Percentiles rank a stretch among this genome's conserved stretches.
Conservation (phyloP, 495 filamentous ascomycete species). For the Delitschia confertaspora region DNA sequence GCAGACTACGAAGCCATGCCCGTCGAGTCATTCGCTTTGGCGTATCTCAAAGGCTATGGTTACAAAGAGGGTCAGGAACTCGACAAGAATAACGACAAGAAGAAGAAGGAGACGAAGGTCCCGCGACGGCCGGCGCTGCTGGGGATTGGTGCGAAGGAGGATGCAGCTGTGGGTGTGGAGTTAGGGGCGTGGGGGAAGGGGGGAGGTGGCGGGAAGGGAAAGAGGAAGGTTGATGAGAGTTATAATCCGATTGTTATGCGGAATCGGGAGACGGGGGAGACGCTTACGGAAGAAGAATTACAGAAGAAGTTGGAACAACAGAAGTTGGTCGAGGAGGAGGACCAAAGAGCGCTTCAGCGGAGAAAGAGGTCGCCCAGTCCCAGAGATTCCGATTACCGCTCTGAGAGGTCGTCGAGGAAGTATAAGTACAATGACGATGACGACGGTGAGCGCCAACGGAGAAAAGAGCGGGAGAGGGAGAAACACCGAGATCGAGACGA, state of each 20-base stretch:
- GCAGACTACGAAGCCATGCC: slow-evolving; percentile 83
- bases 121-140: slow-evolving; percentile 68
- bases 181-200: slow-evolving; percentile 65
- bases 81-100: slow-evolving; percentile 44
- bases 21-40: slow-evolving; percentile 88
- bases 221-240: slow-evolving; percentile 45
- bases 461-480: slow-evolving; percentile 16
- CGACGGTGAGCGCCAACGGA: slow-evolving; percentile 30
- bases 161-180: slow-evolving; percentile 64
- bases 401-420: slow-evolving; percentile 32
- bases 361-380: slow-evolving; percentile 6
- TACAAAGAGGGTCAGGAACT: slow-evolving; percentile 80
- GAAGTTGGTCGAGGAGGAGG: slow-evolving; percentile 35
- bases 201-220: slow-evolving; percentile 43
- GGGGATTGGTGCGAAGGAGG: slow-evolving; percentile 74
- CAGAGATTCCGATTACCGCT: not conserved
- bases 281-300: slow-evolving; percentile 55
- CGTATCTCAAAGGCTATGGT: slow-evolving; percentile 80
- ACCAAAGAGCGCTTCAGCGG: slow-evolving; percentile 36
- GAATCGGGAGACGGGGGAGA: slow-evolving; percentile 58
- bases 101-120: slow-evolving; percentile 42
- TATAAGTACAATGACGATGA: slow-evolving; percentile 31
- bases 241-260: slow-evolving; percentile 61
- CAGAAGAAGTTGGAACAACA: slow-evolving; percentile 39
- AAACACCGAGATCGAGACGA: slow-evolving; percentile 30